These are phyloP conservation scores for Nothomitra cinnamomea DNA, from an alignment of 2,329 filamentous ascomycete species.

Conservation along the genomic window DNA sequence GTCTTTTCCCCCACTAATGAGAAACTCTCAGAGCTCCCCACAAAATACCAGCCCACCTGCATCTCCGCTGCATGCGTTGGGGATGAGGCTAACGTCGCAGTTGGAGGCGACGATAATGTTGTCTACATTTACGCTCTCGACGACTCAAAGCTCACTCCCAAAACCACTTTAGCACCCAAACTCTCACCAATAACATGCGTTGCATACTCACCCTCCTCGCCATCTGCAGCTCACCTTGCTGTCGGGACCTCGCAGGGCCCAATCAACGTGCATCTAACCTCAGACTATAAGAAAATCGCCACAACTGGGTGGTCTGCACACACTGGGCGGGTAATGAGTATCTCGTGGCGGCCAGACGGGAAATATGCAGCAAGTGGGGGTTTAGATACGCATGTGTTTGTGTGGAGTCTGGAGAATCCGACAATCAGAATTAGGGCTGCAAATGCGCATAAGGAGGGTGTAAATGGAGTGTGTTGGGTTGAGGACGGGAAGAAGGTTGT, in stretches of 20 bases:
- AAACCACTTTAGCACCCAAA: constrained; percentile 45
- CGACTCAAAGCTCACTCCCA: constrained; percentile 36
- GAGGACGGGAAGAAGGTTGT: constrained; percentile 47
- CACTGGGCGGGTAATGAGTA: constrained; percentile 46
- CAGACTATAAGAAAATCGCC: constrained; percentile 47
- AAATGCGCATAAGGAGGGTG: constrained; percentile 92
- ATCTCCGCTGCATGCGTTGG: constrained; percentile 59
- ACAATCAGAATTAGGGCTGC: constrained; percentile 67
- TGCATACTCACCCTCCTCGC: constrained; percentile 47
- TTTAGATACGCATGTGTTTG: constrained; percentile 79
- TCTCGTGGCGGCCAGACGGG: constrained; percentile 63
- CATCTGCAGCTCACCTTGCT: constrained; percentile 59
- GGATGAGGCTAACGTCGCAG: constrained; percentile 47
- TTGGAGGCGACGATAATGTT: constrained; percentile 58
- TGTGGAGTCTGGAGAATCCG: constrained; percentile 76
- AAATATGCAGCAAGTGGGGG: constrained; percentile 70
- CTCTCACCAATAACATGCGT: constrained; percentile 60
- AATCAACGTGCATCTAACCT: constrained; percentile 62
- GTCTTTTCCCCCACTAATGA: constrained; percentile 40
- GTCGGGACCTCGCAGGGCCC: constrained; percentile 74
- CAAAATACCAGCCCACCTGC: constrained; percentile 48
- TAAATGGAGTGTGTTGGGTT: constrained; percentile 74
- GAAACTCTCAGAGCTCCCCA: constrained; percentile 41
- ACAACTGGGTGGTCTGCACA: constrained; percentile 67
- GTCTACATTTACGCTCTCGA: constrained; percentile 57